Evolutionary conservation across 1,284 basidiomycete species (phyloP), one percentile per base, ranked within the genome.

Genomic region (Pyrrhoderma noxium): DNA sequence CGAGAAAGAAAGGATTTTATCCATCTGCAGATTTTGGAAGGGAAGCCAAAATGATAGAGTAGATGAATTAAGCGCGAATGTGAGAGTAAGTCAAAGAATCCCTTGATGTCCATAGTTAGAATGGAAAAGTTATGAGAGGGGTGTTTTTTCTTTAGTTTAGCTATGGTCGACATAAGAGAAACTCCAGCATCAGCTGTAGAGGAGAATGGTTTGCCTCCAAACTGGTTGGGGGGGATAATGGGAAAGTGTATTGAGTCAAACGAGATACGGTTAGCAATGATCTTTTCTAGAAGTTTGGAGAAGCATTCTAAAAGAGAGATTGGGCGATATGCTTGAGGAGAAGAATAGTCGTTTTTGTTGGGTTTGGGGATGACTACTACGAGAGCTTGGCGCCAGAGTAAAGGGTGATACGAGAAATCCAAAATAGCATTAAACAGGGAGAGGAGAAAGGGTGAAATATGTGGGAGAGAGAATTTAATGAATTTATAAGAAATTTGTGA

Each of bases 251-350:
- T 34, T 21, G 34, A 23, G n/a, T 16, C 7, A 21, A 3, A 14
- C n/a, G 16, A 22, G 18, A 48, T 14, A 3, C 36, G 36, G n/a
- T 48, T 48, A 25, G 47, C 47, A 22, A 48, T 25, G 16, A 48
- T 21, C 16, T 48, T 48, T 23, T 48, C 47, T 8, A 48, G 34
- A 35, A 48, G 47, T 39, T 48, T 48, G 14, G 35, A 34, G 5
- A 48, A 39, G 36, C 35, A 22, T 35, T 48, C 47, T 19, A 34
- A 16, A 3, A 48, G 36, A 16, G 35, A 25, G 22, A 48, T 48
- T 2, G 47, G 47, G 2, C 37, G 36, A 16, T 48, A 48, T 16
- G 47, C 38, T 2, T 21, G 47, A 8, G 47, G 47, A 3, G 23
- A 40, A 35, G 19, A 19, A 5, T 1, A 8, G 36, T 48, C 36